These are phyloP conservation scores for Gnomoniopsis smithogilvyi DNA, from an alignment of 2,329 filamentous ascomycete species.

Conservation along the genomic window DNA sequence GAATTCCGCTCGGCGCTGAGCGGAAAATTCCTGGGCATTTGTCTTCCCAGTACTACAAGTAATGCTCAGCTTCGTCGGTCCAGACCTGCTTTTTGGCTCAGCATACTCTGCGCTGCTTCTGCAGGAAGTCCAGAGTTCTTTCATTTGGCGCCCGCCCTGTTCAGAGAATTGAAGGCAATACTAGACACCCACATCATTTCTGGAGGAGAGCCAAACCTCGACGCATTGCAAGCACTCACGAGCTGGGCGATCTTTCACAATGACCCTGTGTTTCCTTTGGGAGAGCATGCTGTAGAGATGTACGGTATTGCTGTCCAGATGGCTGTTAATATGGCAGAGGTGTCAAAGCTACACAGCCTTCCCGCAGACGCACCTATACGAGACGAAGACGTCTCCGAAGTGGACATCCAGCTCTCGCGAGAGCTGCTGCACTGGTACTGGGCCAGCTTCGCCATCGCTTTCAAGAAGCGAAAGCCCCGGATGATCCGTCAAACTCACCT, in stretches of 20 bases:
- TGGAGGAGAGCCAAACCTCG: neutral
- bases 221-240: conserved; percentile 1
- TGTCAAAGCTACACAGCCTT: conserved; percentile 1
- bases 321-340: neutral
- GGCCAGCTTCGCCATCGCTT: conserved; percentile 1
- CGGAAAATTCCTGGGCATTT: conserved; percentile 1
- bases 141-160: neutral
- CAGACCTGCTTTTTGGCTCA: conserved; percentile 12
- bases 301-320: neutral
- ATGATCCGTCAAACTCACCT: neutral
- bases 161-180: neutral
- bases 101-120: conserved; percentile 14
- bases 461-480: conserved; percentile 4
- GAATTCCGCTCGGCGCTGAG: conserved; percentile 5
- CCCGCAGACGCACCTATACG: neutral
- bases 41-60: neutral
- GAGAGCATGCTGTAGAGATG: neutral
- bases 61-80: neutral
- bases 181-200: neutral
- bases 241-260: conserved; percentile 5
- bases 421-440: conserved; percentile 13
- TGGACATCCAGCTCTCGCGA: conserved; percentile 4
- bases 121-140: conserved; percentile 1
- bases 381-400: conserved; percentile 4
- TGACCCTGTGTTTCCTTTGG: neutral